phyloP scores from a whole-genome alignment of 306 rosid genomes.

The Fragaria vesca region DNA sequence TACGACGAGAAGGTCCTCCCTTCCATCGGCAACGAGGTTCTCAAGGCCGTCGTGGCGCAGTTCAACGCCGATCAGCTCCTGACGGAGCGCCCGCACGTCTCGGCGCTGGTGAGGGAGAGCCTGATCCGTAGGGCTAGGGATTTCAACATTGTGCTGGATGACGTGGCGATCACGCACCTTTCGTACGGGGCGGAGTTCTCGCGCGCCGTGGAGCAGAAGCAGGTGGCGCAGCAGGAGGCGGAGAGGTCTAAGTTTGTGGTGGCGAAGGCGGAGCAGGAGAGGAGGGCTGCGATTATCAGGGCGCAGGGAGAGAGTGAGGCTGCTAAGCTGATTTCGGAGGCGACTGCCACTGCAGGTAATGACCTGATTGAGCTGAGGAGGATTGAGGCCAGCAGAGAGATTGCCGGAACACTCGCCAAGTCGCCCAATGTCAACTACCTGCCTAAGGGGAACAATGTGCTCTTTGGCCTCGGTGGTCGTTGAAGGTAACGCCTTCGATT shows the following conservation, averaged over 20 bases:
- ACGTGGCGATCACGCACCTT: slow-evolving; percentile 84
- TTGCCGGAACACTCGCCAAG: slow-evolving; percentile 69
- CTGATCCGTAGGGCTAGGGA: slow-evolving; percentile 68
- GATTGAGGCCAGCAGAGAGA: slow-evolving; percentile 91
- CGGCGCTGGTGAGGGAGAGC: slow-evolving; percentile 83
- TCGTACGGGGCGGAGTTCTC: slow-evolving; percentile 78
- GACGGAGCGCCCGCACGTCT: slow-evolving; percentile 81
- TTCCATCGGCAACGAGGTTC: slow-evolving; percentile 82
- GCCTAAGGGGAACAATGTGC: slow-evolving; percentile 52
- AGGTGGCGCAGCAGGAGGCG: slow-evolving; percentile 98
- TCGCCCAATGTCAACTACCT: slow-evolving; percentile 83
- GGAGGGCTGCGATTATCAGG: slow-evolving; percentile 81
- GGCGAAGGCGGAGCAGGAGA: slow-evolving; percentile 93
- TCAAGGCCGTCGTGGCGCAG: slow-evolving; percentile 87
- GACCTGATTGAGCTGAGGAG: slow-evolving; percentile 81
- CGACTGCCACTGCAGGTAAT: slow-evolving; percentile 59
- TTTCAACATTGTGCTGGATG: slow-evolving; percentile 80
- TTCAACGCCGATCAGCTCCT: slow-evolving; percentile 94
- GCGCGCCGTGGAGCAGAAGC: slow-evolving; percentile 88
- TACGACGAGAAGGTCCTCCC: slow-evolving; percentile 97
- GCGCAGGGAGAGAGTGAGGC: slow-evolving; percentile 95
- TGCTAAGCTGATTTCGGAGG: slow-evolving; percentile 85
- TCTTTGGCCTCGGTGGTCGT: slow-evolving; percentile 74
- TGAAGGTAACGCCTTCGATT: slow-evolving; percentile 41
- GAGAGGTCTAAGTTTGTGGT: slow-evolving; percentile 90